These are phyloP conservation scores for Escallonia rubra DNA, from an alignment of 129 eudicot species.

Conservation along the genomic window DNA sequence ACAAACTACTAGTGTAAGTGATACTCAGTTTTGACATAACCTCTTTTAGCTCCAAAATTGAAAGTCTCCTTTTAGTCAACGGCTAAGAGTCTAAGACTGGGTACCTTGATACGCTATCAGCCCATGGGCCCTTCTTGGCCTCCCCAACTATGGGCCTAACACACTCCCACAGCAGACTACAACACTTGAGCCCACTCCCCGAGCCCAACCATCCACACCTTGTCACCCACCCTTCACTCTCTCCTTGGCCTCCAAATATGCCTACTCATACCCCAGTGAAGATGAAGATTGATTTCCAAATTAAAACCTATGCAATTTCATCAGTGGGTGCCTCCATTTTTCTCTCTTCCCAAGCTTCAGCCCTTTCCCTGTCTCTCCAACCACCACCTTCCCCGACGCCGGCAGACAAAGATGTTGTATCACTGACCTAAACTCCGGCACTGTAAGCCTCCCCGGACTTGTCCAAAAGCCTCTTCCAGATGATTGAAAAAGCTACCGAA, in stretches of 20 bases:
- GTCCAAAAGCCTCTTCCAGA: slow-evolving; percentile 26
- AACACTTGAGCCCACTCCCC: slow-evolving; percentile 83
- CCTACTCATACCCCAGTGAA: slow-evolving; percentile 79
- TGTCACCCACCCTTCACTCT: slow-evolving; percentile 56
- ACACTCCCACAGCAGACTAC: slow-evolving; percentile 68
- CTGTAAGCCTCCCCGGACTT: slow-evolving; percentile 44
- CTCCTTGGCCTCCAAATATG: slow-evolving; percentile 67
- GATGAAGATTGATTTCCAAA: slow-evolving; percentile 87
- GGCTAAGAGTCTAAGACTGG: slow-evolving; percentile 18
- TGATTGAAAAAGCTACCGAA: slow-evolving; percentile 34
- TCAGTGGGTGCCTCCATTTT: slow-evolving; percentile 44
- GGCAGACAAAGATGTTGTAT: slow-evolving; percentile 72
- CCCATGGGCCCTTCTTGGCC: slow-evolving; percentile 71
- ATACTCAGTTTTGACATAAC: too few species aligned
- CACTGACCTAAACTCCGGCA: slow-evolving; percentile 55
- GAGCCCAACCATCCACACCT: slow-evolving; percentile 63
- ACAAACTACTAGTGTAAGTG: too few species aligned
- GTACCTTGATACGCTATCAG: slow-evolving; percentile 40
- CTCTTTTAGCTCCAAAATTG: too few species aligned
- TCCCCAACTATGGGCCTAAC: slow-evolving; percentile 51
- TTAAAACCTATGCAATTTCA: slow-evolving; percentile 72
- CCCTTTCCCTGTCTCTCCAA: slow-evolving; percentile 52
- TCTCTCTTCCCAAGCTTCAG: slow-evolving; percentile 60
- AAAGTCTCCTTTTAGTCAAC: not conserved
- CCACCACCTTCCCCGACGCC: slow-evolving; percentile 43